These are phyloP conservation scores for Cryptosporidium viatorum DNA, from an alignment of 169 alveolate genomes.

Conservation along the genomic window DNA sequence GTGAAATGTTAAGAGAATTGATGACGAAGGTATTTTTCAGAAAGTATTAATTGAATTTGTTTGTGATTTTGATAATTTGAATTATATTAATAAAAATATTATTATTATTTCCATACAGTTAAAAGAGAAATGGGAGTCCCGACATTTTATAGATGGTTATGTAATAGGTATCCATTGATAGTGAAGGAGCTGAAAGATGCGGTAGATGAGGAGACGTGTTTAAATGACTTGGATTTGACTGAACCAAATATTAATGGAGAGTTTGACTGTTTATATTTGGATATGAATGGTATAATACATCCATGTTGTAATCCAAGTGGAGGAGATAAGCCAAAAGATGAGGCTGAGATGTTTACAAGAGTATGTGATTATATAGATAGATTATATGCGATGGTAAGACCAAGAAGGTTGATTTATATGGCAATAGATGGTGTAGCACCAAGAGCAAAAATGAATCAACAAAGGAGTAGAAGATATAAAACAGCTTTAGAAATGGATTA, in stretches of 20 bases:
- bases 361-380: conserved; percentile 93
- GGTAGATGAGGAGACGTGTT: conserved; percentile 80
- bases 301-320: conserved; percentile 96
- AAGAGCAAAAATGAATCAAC: conserved; percentile 99
- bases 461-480: conserved; percentile 95
- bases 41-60: not conserved
- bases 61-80: not conserved
- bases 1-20: not conserved
- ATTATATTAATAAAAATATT: not conserved
- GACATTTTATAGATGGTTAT: conserved; percentile 97
- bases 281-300: conserved; percentile 99
- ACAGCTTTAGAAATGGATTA: conserved; percentile 85
- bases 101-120: not conserved
- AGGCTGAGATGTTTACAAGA: conserved; percentile 93
- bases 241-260: conserved; percentile 89
- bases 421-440: conserved; percentile 99
- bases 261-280: conserved; percentile 97
- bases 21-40: not conserved
- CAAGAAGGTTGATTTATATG: conserved; percentile 92
- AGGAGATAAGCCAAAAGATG: conserved; percentile 88
- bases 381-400: conserved; percentile 93
- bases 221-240: conserved; percentile 76
- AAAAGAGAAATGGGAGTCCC: conserved; percentile 97
- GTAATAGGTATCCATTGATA: conserved; percentile 94
- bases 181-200: conserved; percentile 85